Base-by-base conservation (phyloP, 78 protist genomes). In the Pigoraptor vietnamica region DNA sequence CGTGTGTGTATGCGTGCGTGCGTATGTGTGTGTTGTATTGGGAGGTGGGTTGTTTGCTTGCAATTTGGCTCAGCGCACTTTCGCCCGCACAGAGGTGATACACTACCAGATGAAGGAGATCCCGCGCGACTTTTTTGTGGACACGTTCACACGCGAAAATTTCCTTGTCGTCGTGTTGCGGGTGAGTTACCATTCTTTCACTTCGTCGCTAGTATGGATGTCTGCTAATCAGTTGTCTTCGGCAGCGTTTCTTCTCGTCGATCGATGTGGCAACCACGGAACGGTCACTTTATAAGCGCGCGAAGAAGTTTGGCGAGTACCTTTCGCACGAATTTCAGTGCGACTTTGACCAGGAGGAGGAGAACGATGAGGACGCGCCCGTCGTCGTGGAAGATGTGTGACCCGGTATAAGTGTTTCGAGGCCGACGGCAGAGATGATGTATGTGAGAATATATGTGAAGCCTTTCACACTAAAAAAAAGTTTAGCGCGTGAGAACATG, bases 41-140 rank as follows among this genome's bases (percentile, higher is more conserved):
- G n/a, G n/a, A n/a, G n/a, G n/a, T n/a, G n/a, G n/a, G n/a, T n/a
- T n/a, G n/a, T n/a, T 83, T 83, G 10, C 23, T 19, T 83, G 39
- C n/a, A 83, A 0, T 32, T 23, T 32, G 87, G 23, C 23, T 67
- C 34, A 67, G 0, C 82, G 24, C 82, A 25, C 14, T 34, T 19
- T 83, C 37, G 87, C 39, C 9, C 39, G 23, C 23, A 23, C 94
- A 92, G 92, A 32, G 9, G 90, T 89, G 29, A 92, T 93, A 6
- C 82, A 89, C 81, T 67, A 9, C 21, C 94, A 93, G 36, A 2
- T 93, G 79, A 40, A 90, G 36, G 90, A 89, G 29, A 67, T 82
- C 9, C 94, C 94, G 2, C 24, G 32, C 25, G 94, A 93, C 37
- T 93, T 93, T 35, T 93, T 93, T 35, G 90, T 89, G 38, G 94